Evolutionary conservation across 1,139 yeast genomes (phyloP).

Genomic region (Pneumocystis carinii): DNA sequence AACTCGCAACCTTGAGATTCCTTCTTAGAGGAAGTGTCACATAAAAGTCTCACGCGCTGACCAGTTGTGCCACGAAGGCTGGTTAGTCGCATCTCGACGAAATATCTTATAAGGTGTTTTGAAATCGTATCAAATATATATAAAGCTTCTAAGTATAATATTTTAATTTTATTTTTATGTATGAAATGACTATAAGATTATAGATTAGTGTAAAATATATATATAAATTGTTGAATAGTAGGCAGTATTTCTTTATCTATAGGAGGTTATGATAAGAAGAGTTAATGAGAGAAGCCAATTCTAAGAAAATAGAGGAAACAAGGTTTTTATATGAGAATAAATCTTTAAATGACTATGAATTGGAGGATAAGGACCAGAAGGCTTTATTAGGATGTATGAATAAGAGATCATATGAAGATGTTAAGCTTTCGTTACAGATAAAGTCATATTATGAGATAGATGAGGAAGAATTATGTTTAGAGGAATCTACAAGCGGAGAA

Average conservation of each 20-base stretch:
- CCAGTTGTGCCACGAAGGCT: constrained; percentile 1
- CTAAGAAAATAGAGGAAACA: too few relatives aligned
- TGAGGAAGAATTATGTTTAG: background rate
- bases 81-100: too few relatives aligned
- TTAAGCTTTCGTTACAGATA: background rate
- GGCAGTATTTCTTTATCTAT: too few relatives aligned
- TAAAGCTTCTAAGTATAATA: too few relatives aligned
- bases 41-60: constrained; percentile 1
- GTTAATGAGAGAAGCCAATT: background rate
- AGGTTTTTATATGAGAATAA: too few relatives aligned
- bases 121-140: too few relatives aligned
- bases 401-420: background rate
- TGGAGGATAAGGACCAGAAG: background rate
- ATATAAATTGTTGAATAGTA: too few relatives aligned
- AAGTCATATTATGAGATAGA: background rate
- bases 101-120: background rate
- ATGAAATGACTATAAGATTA: too few relatives aligned
- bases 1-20: constrained; percentile 1
- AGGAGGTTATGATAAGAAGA: background rate
- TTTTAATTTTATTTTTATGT: too few relatives aligned
- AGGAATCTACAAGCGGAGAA: background rate
- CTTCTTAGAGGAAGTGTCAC: background rate
- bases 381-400: background rate
- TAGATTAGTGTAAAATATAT: too few relatives aligned
- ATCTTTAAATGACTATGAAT: background rate